phyloP scores from a whole-genome alignment of 768 basidiomycete species.

The Amanita inopinata region DNA sequence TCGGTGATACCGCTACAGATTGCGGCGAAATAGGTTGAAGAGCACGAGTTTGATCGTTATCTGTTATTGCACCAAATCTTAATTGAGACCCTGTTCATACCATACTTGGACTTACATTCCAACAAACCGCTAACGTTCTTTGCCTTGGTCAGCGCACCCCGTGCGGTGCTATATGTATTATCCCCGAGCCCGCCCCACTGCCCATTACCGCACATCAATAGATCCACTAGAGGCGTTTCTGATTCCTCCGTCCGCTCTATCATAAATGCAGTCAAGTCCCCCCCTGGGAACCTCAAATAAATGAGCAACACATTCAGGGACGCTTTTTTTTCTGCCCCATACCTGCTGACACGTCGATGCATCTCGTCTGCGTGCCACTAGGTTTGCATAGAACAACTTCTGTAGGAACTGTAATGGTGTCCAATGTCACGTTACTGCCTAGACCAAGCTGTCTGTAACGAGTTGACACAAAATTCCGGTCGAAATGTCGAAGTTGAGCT shows the following conservation, averaged over 20 bases:
- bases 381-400: constrained; percentile 68
- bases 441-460: constrained; percentile 83
- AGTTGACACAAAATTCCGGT: constrained; percentile 5
- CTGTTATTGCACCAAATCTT: constrained; percentile 24
- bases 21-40: constrained; percentile 57
- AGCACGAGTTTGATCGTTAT: constrained; percentile 49
- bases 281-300: constrained; percentile 33
- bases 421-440: constrained; percentile 50
- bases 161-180: constrained; percentile 56
- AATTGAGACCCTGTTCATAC: too few relatives aligned
- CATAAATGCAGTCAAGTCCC: constrained; percentile 69
- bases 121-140: constrained; percentile 73
- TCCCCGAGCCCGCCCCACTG: constrained; percentile 75
- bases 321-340: constrained; percentile 11
- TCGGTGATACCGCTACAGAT: constrained; percentile 57
- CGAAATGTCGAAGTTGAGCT: constrained; percentile 11
- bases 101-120: constrained; percentile 60
- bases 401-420: constrained; percentile 71
- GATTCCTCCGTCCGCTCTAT: constrained; percentile 38
- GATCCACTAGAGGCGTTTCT: constrained; percentile 23
- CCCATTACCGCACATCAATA: constrained; percentile 78
- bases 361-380: constrained; percentile 42
- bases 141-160: constrained; percentile 59
- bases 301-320: neutral
- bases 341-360: constrained; percentile 61